Base-by-base conservation (phyloP, 352 stramenopile species). In the Thraustochytrium aureum region DNA sequence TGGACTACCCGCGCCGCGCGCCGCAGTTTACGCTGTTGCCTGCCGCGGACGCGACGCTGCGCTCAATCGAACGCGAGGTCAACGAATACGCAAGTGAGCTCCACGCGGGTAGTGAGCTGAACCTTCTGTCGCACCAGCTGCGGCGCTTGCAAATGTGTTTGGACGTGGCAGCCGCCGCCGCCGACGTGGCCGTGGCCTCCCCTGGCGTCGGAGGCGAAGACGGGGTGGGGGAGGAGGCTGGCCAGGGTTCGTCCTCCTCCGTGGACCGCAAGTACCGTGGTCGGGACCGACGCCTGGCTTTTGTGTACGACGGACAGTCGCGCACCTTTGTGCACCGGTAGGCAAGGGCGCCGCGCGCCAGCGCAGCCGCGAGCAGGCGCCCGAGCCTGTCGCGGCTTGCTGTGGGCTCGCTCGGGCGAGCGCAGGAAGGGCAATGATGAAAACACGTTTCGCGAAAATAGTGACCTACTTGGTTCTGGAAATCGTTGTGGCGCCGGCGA, bases 11-110 rank as follows among this genome's bases (percentile, higher is more conserved):
- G 47, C 22, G 54, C 17, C 69, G 69, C 41, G 69, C 69, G 10
- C 69, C 69, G 50, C 69, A 79, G 17, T 79, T 79, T 79, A 73
- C 69, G n/a, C 69, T 79, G 22, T 37, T 79, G 1, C 69, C 50
- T 0, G 61, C 50, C 20, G 54, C 10, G 47, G 41, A 79, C 35
- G 39, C 69, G 30, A 79, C 35, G 39, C 26, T 79, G 30, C 50
- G 39, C 22, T 54, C 50, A 20, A 54, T 79, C 32, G 37, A 79
- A 52, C 59, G 37, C 20, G 69, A 79, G 56, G 56, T 79, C 33
- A 79, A 79, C 56, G 69, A 79, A 38, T 50, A 79, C 41, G 69
- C 69, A 3, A 38, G 50, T 33, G 69, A 79, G 41, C 41, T 79
- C 37, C 47, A 47, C n/a, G 69, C 69, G n/a, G 69, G 37, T n/a